Percentiles rank a stretch among this genome's conserved stretches.
Evolutionary conservation across 2,329 filamentous ascomycete species (phyloP).

Genomic region (Zymoseptoria tritici): DNA sequence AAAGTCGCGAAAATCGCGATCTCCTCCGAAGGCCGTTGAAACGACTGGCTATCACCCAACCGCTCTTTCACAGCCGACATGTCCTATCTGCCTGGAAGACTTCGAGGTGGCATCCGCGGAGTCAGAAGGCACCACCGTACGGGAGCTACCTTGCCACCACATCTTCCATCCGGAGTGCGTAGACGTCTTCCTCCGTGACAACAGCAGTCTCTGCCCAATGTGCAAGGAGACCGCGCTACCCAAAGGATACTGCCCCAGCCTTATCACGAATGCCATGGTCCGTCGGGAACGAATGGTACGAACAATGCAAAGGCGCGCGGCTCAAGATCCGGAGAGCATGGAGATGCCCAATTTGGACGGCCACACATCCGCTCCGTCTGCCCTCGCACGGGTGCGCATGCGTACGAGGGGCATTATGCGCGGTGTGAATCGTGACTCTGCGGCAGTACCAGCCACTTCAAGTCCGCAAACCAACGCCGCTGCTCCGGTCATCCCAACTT

Average conservation of each 20-base stretch:
- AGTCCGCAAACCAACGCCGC: neutral
- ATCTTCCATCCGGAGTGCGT: constrained; percentile 93
- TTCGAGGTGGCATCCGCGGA: constrained; percentile 45
- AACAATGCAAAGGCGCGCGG: constrained; percentile 46
- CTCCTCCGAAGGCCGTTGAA: constrained; percentile 4
- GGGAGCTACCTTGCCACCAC: constrained; percentile 81
- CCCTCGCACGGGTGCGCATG: neutral
- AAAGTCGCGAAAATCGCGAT: neutral
- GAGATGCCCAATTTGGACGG: neutral
- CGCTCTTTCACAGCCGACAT: constrained; percentile 65
- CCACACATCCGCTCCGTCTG: neutral
- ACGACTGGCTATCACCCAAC: constrained; percentile 17
- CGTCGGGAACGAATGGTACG: constrained; percentile 66
- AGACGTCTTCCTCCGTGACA: constrained; percentile 69
- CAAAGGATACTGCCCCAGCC: constrained; percentile 46
- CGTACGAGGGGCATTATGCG: neutral
- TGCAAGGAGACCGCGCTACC: constrained; percentile 83
- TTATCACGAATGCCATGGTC: constrained; percentile 80
- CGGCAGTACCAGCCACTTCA: neutral
- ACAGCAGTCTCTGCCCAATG: constrained; percentile 80
- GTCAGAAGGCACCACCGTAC: constrained; percentile 52
- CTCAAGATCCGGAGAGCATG: constrained; percentile 7
- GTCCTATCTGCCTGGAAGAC: constrained; percentile 82
- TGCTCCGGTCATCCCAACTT: neutral
- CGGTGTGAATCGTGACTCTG: neutral